Percentiles rank a stretch among this genome's conserved stretches.
These are phyloP conservation scores for Trematosphaeria pertusa DNA, from an alignment of 2,329 filamentous ascomycete genomes.

Conservation along the genomic window DNA sequence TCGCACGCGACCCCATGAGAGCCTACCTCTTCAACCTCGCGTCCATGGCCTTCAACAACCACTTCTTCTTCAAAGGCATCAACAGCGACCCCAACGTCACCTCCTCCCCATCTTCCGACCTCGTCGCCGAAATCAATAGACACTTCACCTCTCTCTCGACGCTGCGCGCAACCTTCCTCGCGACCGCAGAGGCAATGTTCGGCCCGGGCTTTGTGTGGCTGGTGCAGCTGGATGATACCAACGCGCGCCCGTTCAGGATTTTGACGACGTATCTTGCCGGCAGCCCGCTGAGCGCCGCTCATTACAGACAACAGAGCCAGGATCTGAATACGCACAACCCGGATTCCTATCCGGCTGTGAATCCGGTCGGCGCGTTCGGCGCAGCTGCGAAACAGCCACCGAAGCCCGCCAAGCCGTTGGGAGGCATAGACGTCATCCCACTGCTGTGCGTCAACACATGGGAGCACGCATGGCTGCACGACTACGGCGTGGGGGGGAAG, in stretches of 20 bases:
- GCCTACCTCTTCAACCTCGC: conserved; percentile 94
- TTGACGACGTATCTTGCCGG: conserved; percentile 91
- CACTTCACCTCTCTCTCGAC: conserved; percentile 86
- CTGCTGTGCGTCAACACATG: conserved; percentile 93
- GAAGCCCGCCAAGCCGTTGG: conserved; percentile 61
- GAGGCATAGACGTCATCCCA: conserved; percentile 73
- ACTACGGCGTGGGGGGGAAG: conserved; percentile 83
- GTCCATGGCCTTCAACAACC: conserved; percentile 93
- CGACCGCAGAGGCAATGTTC: conserved; percentile 89
- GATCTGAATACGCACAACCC: conserved; percentile 71
- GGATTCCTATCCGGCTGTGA: conserved; percentile 37
- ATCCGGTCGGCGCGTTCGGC: conserved; percentile 52
- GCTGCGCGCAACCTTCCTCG: conserved; percentile 78
- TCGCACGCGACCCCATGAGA: conserved; percentile 77
- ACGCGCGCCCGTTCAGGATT: conserved; percentile 66
- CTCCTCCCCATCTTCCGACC: conserved; percentile 54
- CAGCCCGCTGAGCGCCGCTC: conserved; percentile 83
- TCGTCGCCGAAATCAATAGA: conserved; percentile 66
- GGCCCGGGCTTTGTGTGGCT: conserved; percentile 98
- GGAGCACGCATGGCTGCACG: conserved; percentile 90
- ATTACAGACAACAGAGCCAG: conserved; percentile 73
- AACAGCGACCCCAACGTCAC: conserved; percentile 33
- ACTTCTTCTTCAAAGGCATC: conserved; percentile 77
- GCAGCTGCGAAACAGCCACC: conserved; percentile 29
- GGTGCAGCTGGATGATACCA: conserved; percentile 60